Evolutionary conservation across 352 stramenopile genomes (phyloP).

Genomic region (Pilasporangium apinafurcum): DNA sequence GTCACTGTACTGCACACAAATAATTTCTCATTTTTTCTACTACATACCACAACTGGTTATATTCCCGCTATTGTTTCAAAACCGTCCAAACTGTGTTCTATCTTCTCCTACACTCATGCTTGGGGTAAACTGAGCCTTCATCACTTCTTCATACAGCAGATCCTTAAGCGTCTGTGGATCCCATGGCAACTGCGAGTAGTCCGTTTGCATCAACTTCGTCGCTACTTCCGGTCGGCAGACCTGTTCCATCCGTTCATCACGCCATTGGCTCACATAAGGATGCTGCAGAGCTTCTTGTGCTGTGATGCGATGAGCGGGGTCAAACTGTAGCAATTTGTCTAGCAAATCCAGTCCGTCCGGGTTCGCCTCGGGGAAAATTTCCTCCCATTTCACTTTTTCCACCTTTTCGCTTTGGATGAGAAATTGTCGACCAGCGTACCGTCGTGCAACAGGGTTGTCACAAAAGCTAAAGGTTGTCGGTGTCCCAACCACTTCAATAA

Average conservation of each 20-base stretch:
- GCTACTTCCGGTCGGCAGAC: constrained; percentile 46
- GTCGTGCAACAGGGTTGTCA: constrained; percentile 75
- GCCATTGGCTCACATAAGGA: constrained; percentile 86
- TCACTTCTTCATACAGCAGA: constrained; percentile 78
- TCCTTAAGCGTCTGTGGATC: constrained; percentile 74
- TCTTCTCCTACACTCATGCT: too few relatives aligned
- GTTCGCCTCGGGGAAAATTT: constrained; percentile 80
- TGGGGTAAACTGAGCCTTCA: constrained; percentile 38
- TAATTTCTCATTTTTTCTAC: too few relatives aligned
- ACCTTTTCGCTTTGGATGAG: constrained; percentile 65
- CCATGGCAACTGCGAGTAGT: constrained; percentile 66
- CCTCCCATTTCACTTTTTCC: constrained; percentile 67
- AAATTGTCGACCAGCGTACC: constrained; percentile 81
- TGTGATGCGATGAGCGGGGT: constrained; percentile 83
- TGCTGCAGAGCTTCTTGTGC: constrained; percentile 79
- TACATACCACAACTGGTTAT: too few relatives aligned
- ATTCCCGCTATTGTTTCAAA: too few relatives aligned
- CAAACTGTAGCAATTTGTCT: constrained; percentile 83
- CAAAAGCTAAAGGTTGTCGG: constrained; percentile 82
- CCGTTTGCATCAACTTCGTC: constrained; percentile 54
- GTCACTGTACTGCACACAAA: too few relatives aligned
- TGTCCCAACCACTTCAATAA: constrained; percentile 81
- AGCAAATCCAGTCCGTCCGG: constrained; percentile 84
- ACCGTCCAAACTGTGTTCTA: too few relatives aligned
- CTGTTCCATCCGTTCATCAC: constrained; percentile 52